A percentile compares a stretch with the other conserved stretches of the same genome.
Conservation (phyloP, 1,284 basidiomycete genomes). For the Cutaneotrichosporon cyanovorans region DNA sequence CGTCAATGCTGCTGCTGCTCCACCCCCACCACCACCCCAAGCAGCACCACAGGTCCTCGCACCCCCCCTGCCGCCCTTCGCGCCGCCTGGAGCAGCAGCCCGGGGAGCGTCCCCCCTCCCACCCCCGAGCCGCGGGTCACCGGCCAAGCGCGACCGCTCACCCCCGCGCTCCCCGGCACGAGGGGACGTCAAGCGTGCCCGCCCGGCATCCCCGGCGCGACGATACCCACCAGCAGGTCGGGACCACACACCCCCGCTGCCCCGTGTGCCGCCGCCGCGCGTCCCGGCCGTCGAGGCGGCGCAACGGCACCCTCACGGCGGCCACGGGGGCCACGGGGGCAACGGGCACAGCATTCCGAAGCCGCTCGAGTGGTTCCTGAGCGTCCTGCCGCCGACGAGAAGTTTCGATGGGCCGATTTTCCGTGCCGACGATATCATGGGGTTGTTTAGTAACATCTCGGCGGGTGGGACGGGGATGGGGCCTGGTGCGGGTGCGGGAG, state of each 20-base stretch:
- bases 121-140: slow-evolving; percentile 1
- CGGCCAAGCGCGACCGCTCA: slow-evolving; percentile 11
- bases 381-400: slow-evolving; percentile 60
- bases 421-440: slow-evolving; percentile 76
- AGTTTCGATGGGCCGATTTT: slow-evolving; percentile 82
- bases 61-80: slow-evolving; percentile 13
- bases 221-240: slow-evolving; percentile 7
- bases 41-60: background rate
- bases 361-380: slow-evolving; percentile 70
- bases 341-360: slow-evolving; percentile 56
- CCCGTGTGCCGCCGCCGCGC: background rate
- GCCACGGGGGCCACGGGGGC: slow-evolving; percentile 40
- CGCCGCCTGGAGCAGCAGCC: slow-evolving; percentile 3
- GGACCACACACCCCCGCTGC: slow-evolving; percentile 5
- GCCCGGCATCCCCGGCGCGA: slow-evolving; percentile 11
- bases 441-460: slow-evolving; percentile 47
- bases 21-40: background rate
- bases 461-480: background rate
- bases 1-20: background rate
- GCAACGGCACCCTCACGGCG: slow-evolving; percentile 4
- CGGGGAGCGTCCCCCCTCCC: background rate
- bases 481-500: too few relatives aligned
- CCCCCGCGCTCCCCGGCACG: slow-evolving; percentile 10
- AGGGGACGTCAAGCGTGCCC: slow-evolving; percentile 10
- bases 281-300: background rate